Conservation (phyloP, 2,329 filamentous ascomycete species). For the Exophiala calicioides region DNA sequence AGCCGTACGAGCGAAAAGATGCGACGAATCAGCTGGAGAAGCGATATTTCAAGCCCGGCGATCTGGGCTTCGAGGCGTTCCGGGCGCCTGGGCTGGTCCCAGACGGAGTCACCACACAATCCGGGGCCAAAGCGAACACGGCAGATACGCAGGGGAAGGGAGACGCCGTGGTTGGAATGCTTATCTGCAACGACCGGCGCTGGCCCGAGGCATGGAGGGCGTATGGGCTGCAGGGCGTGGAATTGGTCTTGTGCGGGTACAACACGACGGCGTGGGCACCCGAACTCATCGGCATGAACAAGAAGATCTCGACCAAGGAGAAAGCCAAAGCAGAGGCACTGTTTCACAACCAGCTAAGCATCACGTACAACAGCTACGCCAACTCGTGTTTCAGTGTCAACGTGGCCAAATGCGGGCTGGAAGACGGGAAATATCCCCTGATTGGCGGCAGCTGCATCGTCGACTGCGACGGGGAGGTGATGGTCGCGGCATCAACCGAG, state of each 20-base stretch:
- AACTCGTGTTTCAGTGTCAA: slow-evolving; percentile 55
- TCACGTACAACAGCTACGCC: slow-evolving; percentile 56
- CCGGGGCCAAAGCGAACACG: slow-evolving; percentile 24
- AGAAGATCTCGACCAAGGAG: slow-evolving; percentile 44
- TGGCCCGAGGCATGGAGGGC: slow-evolving; percentile 58
- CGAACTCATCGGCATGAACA: slow-evolving; percentile 45
- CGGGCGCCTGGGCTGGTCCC: slow-evolving; percentile 50
- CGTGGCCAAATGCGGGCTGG: slow-evolving; percentile 52
- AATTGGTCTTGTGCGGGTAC: slow-evolving; percentile 53
- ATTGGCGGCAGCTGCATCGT: slow-evolving; percentile 54
- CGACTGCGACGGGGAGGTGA: slow-evolving; percentile 50
- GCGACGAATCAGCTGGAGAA: slow-evolving; percentile 59
- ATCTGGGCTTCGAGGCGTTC: slow-evolving; percentile 57
- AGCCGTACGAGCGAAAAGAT: slow-evolving; percentile 51
- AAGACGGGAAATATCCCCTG: slow-evolving; percentile 54
- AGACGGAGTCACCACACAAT: slow-evolving; percentile 39
- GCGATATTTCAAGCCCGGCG: slow-evolving; percentile 55
- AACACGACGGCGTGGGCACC: slow-evolving; percentile 55
- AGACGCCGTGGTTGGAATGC: slow-evolving; percentile 56
- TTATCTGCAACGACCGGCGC: slow-evolving; percentile 58
- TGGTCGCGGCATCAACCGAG: slow-evolving; percentile 51
- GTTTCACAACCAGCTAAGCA: slow-evolving; percentile 55
- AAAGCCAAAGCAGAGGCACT: slow-evolving; percentile 52
- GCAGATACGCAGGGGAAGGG: slow-evolving; percentile 38
- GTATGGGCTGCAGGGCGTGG: slow-evolving; percentile 54